Conservation (phyloP, 2,329 filamentous ascomycete genomes). For the Ciborinia camelliae region DNA sequence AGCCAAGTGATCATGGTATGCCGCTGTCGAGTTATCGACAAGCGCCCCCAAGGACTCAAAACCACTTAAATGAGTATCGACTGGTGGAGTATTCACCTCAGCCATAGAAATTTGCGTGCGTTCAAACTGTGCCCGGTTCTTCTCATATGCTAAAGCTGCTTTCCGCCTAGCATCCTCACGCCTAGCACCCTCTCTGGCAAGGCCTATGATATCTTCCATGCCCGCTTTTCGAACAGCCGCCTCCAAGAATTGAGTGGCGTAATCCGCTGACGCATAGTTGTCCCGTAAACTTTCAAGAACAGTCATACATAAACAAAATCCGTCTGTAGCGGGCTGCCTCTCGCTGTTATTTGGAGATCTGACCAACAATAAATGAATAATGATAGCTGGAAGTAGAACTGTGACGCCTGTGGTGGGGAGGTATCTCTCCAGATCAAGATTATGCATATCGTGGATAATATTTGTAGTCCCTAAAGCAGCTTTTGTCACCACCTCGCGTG, state of each 20-base stretch:
- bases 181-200: constrained; percentile 3
- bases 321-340: constrained; percentile 68
- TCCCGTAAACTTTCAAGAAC: constrained; percentile 85
- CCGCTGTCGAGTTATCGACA: constrained; percentile 2
- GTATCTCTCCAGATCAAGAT: constrained; percentile 69
- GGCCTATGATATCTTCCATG: constrained; percentile 45
- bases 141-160: constrained; percentile 7
- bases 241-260: constrained; percentile 91
- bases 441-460: constrained; percentile 74
- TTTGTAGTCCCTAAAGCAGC: constrained; percentile 82
- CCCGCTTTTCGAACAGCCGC: constrained; percentile 84
- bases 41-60: constrained; percentile 10
- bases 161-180: constrained; percentile 8
- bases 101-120: neutral
- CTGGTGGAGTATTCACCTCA: neutral
- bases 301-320: constrained; percentile 89
- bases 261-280: constrained; percentile 91
- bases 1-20: constrained; percentile 1
- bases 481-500: constrained; percentile 75
- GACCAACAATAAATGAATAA: constrained; percentile 90
- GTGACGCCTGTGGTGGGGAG: constrained; percentile 89
- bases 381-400: constrained; percentile 85
- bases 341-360: constrained; percentile 73
- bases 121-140: neutral
- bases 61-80: constrained; percentile 1